These are phyloP conservation scores for Gnomoniopsis smithogilvyi DNA, from an alignment of 2,329 filamentous ascomycete species.

Conservation along the genomic window DNA sequence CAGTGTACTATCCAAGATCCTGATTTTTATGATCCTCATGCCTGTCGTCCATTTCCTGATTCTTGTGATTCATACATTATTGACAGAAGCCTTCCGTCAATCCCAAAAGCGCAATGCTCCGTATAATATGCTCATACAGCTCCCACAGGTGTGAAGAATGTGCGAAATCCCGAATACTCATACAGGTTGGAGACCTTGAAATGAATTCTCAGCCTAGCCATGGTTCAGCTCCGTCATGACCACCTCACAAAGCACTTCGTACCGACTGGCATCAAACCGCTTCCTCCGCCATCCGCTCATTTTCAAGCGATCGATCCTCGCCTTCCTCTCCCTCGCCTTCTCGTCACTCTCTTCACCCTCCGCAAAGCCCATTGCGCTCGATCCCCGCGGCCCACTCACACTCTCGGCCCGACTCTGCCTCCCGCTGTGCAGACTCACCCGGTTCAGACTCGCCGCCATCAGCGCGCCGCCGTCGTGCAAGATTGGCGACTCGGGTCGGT, in stretches of 20 bases:
- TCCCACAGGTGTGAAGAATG: no score
- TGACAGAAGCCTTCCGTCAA: no score
- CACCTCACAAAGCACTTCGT: conserved; percentile 49
- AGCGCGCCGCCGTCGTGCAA: conserved; percentile 1
- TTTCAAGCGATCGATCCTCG: conserved; percentile 52
- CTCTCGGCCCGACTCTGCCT: neutral
- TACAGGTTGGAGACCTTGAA: neutral
- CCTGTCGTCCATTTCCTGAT: no score
- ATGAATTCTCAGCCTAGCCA: neutral
- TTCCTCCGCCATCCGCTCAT: conserved; percentile 53
- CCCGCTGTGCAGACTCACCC: conserved; percentile 12
- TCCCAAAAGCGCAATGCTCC: no score
- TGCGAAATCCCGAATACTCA: no score
- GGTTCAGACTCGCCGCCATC: conserved; percentile 1
- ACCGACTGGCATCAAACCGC: conserved; percentile 51
- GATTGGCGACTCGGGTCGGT: conserved; percentile 1
- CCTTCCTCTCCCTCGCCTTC: conserved; percentile 39
- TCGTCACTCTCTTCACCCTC: conserved; percentile 30
- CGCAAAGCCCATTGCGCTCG: conserved; percentile 17
- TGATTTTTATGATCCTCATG: no score
- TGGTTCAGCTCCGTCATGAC: conserved; percentile 48
- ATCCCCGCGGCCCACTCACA: neutral
- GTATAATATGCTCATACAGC: no score
- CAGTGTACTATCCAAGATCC: no score
- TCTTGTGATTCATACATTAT: no score